Conservation (phyloP, 441 rosid species). For the Mallotus japonicus region DNA sequence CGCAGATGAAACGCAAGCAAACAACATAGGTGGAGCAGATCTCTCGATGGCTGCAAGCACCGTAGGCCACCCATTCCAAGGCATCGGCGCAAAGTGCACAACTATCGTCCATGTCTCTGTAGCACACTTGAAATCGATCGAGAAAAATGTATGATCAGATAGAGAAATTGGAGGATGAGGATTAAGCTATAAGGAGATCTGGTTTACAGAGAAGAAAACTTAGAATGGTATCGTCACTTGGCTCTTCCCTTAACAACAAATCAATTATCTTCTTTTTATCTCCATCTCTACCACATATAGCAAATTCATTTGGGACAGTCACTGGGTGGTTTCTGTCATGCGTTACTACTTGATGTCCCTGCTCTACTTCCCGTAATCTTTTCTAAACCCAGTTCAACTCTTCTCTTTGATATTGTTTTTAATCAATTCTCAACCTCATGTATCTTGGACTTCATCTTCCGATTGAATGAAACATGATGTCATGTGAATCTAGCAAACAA, state of each 20-base stretch:
- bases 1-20: conserved; percentile 87
- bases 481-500: not conserved
- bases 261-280: conserved; percentile 6
- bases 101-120: conserved; percentile 71
- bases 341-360: not conserved
- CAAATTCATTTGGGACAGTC: conserved; percentile 5
- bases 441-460: not conserved
- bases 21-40: conserved; percentile 93
- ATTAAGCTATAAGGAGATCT: not conserved
- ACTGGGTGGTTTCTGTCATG: not conserved
- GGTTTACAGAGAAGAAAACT: conserved; percentile 17
- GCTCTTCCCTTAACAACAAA: not conserved
- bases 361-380: not conserved
- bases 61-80: conserved; percentile 95
- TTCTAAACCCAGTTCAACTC: not conserved
- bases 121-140: not conserved
- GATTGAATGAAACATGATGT: not conserved
- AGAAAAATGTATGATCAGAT: not conserved
- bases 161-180: not conserved
- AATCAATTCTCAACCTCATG: not conserved
- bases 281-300: conserved; percentile 12
- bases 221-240: not conserved
- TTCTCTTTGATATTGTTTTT: not conserved
- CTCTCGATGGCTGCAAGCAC: conserved; percentile 86
- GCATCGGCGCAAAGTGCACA: conserved; percentile 94